Evolutionary conservation across 2,329 filamentous ascomycete species (phyloP).

Genomic region (Trichoderma guizhouense): DNA sequence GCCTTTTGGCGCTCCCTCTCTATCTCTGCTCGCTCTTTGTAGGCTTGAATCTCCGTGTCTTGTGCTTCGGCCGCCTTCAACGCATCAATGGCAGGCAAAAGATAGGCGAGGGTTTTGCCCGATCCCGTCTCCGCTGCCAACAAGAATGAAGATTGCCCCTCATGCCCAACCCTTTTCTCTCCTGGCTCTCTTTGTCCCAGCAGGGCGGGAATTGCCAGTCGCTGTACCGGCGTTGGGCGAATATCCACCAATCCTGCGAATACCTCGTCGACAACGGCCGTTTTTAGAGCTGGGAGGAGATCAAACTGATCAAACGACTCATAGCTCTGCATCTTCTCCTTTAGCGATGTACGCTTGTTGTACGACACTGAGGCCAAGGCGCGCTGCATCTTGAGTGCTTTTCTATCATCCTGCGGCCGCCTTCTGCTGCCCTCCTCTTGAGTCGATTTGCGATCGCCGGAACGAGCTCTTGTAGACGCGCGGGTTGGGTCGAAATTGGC

Average conservation of each 20-base stretch:
- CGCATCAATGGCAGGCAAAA: conserved; percentile 79
- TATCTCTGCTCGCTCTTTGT: conserved; percentile 52
- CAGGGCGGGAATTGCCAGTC: conserved; percentile 80
- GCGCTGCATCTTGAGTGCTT: conserved; percentile 92
- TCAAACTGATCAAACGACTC: conserved; percentile 80
- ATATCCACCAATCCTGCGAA: conserved; percentile 72
- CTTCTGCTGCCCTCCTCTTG: conserved; percentile 36
- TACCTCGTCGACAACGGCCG: conserved; percentile 69
- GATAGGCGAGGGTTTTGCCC: conserved; percentile 91
- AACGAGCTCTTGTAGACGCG: conserved; percentile 21
- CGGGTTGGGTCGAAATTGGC: conserved; percentile 37
- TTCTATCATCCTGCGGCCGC: conserved; percentile 44
- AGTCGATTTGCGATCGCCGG: conserved; percentile 26
- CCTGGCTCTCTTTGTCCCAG: conserved; percentile 51
- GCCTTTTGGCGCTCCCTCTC: conserved; percentile 56
- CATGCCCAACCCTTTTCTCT: conserved; percentile 32
- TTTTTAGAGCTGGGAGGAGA: conserved; percentile 67
- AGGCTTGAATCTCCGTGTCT: conserved; percentile 57
- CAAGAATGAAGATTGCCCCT: conserved; percentile 57
- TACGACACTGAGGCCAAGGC: conserved; percentile 75
- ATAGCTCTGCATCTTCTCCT: conserved; percentile 59
- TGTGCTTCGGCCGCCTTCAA: conserved; percentile 71
- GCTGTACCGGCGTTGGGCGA: conserved; percentile 83
- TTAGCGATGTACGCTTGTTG: conserved; percentile 53
- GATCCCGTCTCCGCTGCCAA: conserved; percentile 95